Conservation (phyloP, 140 eudicot genomes). For the Oenanthe javanica region DNA sequence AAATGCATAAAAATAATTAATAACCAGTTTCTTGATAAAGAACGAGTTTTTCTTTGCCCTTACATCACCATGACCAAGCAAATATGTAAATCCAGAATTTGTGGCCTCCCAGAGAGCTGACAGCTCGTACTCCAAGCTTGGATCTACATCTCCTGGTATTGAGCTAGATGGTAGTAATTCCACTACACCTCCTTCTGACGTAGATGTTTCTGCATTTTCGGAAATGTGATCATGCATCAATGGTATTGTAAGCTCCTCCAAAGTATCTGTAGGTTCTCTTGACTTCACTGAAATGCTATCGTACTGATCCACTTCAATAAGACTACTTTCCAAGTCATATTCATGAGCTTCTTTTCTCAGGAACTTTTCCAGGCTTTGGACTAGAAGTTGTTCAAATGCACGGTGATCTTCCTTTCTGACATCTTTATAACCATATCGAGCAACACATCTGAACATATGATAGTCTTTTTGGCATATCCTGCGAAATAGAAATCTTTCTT, state of each 20-base stretch:
- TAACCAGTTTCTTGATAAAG: slow-evolving; percentile 68
- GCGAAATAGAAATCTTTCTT: slow-evolving; percentile 81
- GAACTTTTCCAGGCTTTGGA: slow-evolving; percentile 70
- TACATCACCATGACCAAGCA: slow-evolving; percentile 81
- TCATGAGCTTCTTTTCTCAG: slow-evolving; percentile 77
- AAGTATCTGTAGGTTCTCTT: slow-evolving; percentile 24
- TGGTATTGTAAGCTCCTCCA: slow-evolving; percentile 48
- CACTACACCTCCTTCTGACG: slow-evolving; percentile 7
- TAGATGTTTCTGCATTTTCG: slow-evolving; percentile 15
- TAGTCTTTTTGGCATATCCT: slow-evolving; percentile 86
- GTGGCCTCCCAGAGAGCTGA: slow-evolving; percentile 80
- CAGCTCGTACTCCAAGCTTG: slow-evolving; percentile 77
- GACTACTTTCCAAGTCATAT: slow-evolving; percentile 45
- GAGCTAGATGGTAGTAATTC: slow-evolving; percentile 56
- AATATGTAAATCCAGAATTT: slow-evolving; percentile 78
- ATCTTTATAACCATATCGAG: slow-evolving; percentile 87
- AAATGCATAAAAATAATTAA: slow-evolving; percentile 80
- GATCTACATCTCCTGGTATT: slow-evolving; percentile 63
- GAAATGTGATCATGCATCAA: slow-evolving; percentile 40
- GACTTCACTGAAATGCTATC: slow-evolving; percentile 45
- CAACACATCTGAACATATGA: slow-evolving; percentile 86
- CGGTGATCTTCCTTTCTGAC: slow-evolving; percentile 82
- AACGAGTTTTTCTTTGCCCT: slow-evolving; percentile 72
- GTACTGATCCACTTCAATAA: slow-evolving; percentile 31
- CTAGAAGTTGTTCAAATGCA: slow-evolving; percentile 75